Evolutionary conservation across 257 asterid genomes (phyloP), one percentile per base, ranked within the genome.

Genomic region (Rauvolfia tetraphylla): DNA sequence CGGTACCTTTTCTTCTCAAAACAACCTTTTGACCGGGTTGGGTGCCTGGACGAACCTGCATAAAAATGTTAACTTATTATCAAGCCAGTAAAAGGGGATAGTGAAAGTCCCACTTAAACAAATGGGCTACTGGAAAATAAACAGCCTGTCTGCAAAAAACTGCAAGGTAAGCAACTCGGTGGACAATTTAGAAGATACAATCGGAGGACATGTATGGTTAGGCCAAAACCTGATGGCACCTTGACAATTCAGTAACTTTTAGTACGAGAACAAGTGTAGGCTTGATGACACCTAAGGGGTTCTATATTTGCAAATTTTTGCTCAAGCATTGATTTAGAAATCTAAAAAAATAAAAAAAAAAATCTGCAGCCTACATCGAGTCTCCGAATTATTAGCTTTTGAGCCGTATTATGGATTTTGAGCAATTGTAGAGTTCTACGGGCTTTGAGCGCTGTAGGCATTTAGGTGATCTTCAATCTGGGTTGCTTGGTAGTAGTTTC

Each of bases 11-110:
- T 78, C 84, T 91, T 89, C 67, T 89, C 79, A 95, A 82, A 76
- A 91, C 95, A 78, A 95, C 97, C 87, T 95, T 92, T 77, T 95
- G 97, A 67, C 99, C 98, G 75, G 97, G 97, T 84, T 95, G 98
- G 61, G 97, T 91, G 75, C 98, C 98, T 10, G 98, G 87, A 27
- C 92, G 98, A 62, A 90, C 98, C 98, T 92, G 72, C 80, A 84
- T 77, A 70, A 74, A 81, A 23, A 77, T 13, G 39, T 14, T 10
- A 51, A 53, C 59, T 18, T 29, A 25, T 71, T 57, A 42, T 48
- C 46, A 27, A 68, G 61, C 49, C 20, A 71, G 10, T 39, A 62
- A 23, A 67, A 41, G 62, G 23, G 71, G 0, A 36, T 36, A 66
- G 0, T 15, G 71, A 18, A 33, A 14, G 53, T 31, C 39, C 65